Conservation (phyloP, 495 filamentous ascomycete species). For the Trypethelium eluteriae region DNA sequence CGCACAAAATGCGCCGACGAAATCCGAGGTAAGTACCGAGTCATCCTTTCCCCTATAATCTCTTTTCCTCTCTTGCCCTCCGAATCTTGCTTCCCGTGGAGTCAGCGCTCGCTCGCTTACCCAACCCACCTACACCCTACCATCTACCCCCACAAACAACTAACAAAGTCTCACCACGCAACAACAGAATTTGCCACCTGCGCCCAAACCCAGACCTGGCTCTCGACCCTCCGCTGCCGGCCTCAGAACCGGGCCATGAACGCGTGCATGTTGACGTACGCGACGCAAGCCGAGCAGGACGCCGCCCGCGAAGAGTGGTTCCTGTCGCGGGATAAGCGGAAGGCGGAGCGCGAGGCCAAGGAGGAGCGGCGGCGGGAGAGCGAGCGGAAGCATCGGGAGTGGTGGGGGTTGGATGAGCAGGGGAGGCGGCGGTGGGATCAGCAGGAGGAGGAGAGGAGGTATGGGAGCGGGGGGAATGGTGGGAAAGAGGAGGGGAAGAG, state of each 20-base stretch:
- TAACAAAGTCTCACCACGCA: too few relatives aligned
- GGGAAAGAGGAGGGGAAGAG: not conserved
- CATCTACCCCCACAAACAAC: too few relatives aligned
- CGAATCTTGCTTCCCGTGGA: not conserved
- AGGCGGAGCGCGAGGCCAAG: constrained; percentile 54
- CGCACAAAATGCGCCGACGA: constrained; percentile 69
- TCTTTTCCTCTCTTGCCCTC: not conserved
- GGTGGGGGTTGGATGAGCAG: constrained; percentile 49
- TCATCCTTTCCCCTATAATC: not conserved
- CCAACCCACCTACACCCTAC: not conserved
- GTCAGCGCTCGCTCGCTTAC: not conserved
- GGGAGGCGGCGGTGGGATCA: not conserved
- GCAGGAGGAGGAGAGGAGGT: not conserved
- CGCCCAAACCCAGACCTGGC: constrained; percentile 74
- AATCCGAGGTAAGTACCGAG: constrained; percentile 60
- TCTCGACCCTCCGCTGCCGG: constrained; percentile 77
- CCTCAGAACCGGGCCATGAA: constrained; percentile 78
- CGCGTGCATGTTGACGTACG: constrained; percentile 78
- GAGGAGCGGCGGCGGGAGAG: constrained; percentile 43
- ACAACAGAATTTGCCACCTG: constrained; percentile 77
- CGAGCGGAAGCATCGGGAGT: constrained; percentile 40
- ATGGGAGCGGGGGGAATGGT: not conserved
- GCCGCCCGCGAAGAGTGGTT: constrained; percentile 93
- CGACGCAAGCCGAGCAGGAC: constrained; percentile 77
- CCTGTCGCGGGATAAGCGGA: constrained; percentile 57